Conservation (phyloP, 257 asterid species). For the Solanum corneliomulleri region DNA sequence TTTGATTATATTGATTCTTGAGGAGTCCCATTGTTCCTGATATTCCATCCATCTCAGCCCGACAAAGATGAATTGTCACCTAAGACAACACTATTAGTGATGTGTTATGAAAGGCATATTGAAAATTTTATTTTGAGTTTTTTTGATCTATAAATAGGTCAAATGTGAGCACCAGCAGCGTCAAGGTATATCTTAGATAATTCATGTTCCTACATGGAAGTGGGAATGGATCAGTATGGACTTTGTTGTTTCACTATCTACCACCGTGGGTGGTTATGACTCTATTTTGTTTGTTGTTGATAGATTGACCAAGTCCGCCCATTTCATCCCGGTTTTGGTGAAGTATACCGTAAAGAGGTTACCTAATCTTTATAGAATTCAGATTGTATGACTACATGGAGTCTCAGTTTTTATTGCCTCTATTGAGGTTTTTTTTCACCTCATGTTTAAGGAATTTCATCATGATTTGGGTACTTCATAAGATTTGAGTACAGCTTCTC, state of each 20-base stretch:
- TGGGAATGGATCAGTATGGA: not conserved
- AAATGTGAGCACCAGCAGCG: not conserved
- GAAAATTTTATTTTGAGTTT: not conserved
- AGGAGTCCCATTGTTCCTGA: not conserved
- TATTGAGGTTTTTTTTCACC: not conserved
- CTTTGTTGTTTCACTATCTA: not conserved
- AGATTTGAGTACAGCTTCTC: not conserved
- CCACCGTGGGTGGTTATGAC: not conserved
- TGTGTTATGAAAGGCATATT: not conserved
- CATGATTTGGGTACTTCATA: not conserved
- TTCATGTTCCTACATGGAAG: not conserved
- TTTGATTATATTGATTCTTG: no score
- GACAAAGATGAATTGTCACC: not conserved
- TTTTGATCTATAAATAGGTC: not conserved
- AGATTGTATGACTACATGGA: not conserved
- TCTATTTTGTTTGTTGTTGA: not conserved
- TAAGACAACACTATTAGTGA: not conserved
- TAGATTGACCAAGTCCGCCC: not conserved
- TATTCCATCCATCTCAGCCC: not conserved
- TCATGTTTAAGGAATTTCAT: not conserved
- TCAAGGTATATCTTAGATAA: not conserved
- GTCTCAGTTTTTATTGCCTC: not conserved
- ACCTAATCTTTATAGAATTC: not conserved
- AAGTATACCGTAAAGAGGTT: not conserved
- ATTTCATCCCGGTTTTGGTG: not conserved